Evolutionary conservation across 768 basidiomycete species (phyloP), one percentile per base, ranked within the genome.

Genomic region (Boletales sp.): DNA sequence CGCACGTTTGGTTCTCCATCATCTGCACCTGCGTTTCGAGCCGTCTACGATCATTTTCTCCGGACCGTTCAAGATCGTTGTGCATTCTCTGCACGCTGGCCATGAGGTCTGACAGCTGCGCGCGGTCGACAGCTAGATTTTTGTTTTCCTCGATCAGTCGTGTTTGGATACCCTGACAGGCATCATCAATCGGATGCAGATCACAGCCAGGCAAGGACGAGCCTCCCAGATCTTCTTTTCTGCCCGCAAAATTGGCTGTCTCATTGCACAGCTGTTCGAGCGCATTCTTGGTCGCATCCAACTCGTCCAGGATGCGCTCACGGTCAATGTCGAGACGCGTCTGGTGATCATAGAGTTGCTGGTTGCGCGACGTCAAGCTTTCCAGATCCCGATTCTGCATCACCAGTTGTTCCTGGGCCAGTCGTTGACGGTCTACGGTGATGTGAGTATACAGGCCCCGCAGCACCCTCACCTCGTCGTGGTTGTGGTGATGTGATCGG

Each of bases 31-130:
- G 86, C 48, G 75, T 83, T 67, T 97, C 93, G 31, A 94, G 71
- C 8, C 91, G 81, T 13, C 82, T 75, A 17, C 90, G 80, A 57
- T 94, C 90, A 50, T 91, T 94, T 63, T 87, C 84, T 7, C 86
- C 83, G 0, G 87, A 87, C 43, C 84, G 79, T 62, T 94, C 92
- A 7, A 91, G 74, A 58, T 97, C 94, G 48, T 81, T 82, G 59
- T 92, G 90, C 83, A 97, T 92, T 61, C 81, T 87, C 69, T 94
- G 91, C 19, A 95, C 84, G 62, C 90, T 94, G 21, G 78, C 74
- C 82, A 95, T 91, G 27, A 97, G 76, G 63, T 94, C 90, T 2
- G 90, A 83, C 4, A 97, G 74, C 53, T 89, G 86, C 0, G 91
- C 84, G 10, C 93, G 83, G 61, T 97, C 94, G 59, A 84, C 74